Conservation (phyloP, 2,329 filamentous ascomycete species). For the Anthostomella pinea region DNA sequence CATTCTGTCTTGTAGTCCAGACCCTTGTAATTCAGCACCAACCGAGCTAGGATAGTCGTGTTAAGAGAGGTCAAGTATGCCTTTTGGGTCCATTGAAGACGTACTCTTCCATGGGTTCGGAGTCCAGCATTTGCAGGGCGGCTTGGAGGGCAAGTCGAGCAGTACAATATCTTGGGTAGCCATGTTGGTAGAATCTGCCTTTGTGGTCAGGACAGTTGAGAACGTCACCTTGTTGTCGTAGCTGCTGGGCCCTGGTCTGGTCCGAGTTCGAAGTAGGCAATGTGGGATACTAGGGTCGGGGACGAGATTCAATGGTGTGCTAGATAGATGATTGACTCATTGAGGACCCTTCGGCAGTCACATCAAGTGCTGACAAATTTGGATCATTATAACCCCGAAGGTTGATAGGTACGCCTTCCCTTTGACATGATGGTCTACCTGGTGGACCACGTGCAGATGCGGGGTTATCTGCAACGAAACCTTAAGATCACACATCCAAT, state of each 20-base stretch:
- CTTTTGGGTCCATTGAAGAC: slow-evolving; percentile 8
- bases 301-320: no score
- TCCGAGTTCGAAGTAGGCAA: no score
- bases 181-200: slow-evolving; percentile 13
- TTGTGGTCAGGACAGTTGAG: background rate
- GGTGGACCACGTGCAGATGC: no score
- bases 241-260: slow-evolving; percentile 4
- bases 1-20: slow-evolving; percentile 67
- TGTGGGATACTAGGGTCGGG: no score
- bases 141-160: slow-evolving; percentile 61
- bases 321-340: no score
- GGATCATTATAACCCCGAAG: no score
- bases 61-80: slow-evolving; percentile 7
- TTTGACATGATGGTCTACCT: no score
- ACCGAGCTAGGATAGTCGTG: slow-evolving; percentile 55
- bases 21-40: slow-evolving; percentile 65
- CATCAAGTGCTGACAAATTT: no score
- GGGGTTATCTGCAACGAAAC: no score
- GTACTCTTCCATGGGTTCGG: slow-evolving; percentile 70
- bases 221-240: background rate
- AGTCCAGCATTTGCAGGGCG: slow-evolving; percentile 54
- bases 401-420: no score
- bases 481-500: no score
- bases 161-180: slow-evolving; percentile 43
- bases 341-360: no score